phyloP scores from a whole-genome alignment of 768 basidiomycete species.

The Boletus rubroflammeus region DNA sequence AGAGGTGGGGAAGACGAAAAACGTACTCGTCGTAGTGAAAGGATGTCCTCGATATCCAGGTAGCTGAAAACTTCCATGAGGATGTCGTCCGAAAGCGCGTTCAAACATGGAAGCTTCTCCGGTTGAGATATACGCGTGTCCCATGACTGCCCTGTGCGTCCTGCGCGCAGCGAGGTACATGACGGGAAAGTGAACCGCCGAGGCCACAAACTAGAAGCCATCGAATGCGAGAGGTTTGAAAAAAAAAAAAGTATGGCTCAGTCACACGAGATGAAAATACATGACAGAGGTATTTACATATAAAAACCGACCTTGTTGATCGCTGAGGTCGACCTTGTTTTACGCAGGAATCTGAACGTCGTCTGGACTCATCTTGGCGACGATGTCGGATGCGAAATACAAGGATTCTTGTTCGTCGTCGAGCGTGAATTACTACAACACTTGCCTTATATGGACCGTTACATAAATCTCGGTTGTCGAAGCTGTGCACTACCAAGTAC shows the following conservation, averaged over 20 bases:
- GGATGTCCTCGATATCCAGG: conserved; percentile 37
- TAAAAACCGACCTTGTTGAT: conserved; percentile 16
- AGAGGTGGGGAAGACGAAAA: neutral
- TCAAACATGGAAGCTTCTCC: conserved; percentile 27
- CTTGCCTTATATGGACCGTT: conserved; percentile 10
- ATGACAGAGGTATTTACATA: conserved; percentile 19
- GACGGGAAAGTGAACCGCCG: conserved; percentile 19
- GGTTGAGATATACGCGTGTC: conserved; percentile 21
- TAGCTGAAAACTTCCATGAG: conserved; percentile 37
- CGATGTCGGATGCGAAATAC: conserved; percentile 18
- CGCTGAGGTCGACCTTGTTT: conserved; percentile 19
- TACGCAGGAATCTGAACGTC: conserved; percentile 8
- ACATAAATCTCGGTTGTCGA: too few species aligned
- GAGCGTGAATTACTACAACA: conserved; percentile 23
- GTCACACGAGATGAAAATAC: neutral
- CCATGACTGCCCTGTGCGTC: conserved; percentile 22
- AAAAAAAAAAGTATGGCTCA: neutral
- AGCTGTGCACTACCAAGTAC: neutral
- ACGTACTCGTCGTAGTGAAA: conserved; percentile 37
- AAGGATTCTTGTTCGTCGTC: conserved; percentile 18
- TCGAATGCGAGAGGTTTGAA: conserved; percentile 12
- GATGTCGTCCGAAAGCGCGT: conserved; percentile 36
- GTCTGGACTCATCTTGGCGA: conserved; percentile 24
- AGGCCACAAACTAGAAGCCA: conserved; percentile 26
- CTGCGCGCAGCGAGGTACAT: conserved; percentile 11